Evolutionary conservation across 305 asterid genomes (phyloP).

Genomic region (Rubia tinctorum): DNA sequence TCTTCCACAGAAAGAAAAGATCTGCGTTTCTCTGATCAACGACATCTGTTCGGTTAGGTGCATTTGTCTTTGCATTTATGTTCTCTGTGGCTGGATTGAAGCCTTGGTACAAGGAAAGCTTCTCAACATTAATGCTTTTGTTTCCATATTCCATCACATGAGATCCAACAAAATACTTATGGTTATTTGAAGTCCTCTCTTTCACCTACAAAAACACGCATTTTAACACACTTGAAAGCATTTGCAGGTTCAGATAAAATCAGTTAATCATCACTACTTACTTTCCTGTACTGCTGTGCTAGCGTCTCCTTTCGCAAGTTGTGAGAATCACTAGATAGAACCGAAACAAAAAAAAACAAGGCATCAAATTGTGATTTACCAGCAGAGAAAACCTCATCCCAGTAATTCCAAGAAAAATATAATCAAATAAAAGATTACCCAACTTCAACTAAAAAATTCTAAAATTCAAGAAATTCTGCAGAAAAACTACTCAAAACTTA

Average conservation of each 20-base stretch:
- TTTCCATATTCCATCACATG: slow-evolving; percentile 97
- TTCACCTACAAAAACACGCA: slow-evolving; percentile 44
- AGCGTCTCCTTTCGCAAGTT: slow-evolving; percentile 66
- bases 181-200: slow-evolving; percentile 64
- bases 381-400: too few relatives aligned
- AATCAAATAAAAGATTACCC: too few relatives aligned
- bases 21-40: slow-evolving; percentile 90
- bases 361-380: too few relatives aligned
- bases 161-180: slow-evolving; percentile 57
- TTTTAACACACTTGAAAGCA: background rate
- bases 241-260: background rate
- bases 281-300: slow-evolving; percentile 64
- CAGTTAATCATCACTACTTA: slow-evolving; percentile 3
- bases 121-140: slow-evolving; percentile 51
- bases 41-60: slow-evolving; percentile 34
- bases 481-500: background rate
- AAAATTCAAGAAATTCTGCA: too few relatives aligned
- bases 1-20: slow-evolving; percentile 62
- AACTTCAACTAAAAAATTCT: too few relatives aligned
- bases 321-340: background rate
- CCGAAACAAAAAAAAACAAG: too few relatives aligned
- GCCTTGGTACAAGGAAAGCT: slow-evolving; percentile 71
- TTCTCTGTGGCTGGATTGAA: slow-evolving; percentile 64
- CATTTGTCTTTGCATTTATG: background rate
- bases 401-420: too few relatives aligned